A percentile compares a stretch with the other conserved stretches of the same genome.
These are phyloP conservation scores for Chalciporus sp. DNA, from an alignment of 1,284 basidiomycete species.

Conservation along the genomic window DNA sequence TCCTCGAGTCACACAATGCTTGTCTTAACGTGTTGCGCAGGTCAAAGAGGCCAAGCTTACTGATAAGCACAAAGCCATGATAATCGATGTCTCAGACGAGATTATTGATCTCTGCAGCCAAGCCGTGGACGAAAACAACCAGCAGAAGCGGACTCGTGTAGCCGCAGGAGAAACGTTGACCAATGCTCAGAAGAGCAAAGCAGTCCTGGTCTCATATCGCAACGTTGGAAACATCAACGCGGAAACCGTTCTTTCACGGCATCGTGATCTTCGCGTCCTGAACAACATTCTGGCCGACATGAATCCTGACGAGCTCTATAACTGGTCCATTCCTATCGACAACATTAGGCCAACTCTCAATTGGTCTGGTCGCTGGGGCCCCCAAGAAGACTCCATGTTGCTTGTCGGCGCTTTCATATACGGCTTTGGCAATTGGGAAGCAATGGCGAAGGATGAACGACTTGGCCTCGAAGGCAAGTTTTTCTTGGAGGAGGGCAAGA, in stretches of 20 bases:
- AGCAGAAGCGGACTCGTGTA: slow-evolving; percentile 73
- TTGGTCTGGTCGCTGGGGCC: slow-evolving; percentile 96
- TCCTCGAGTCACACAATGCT: slow-evolving; percentile 7
- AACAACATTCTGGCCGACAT: slow-evolving; percentile 79
- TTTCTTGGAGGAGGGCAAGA: slow-evolving; percentile 97
- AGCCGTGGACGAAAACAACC: slow-evolving; percentile 85
- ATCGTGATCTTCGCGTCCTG: slow-evolving; percentile 89
- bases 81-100: slow-evolving; percentile 91
- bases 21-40: slow-evolving; percentile 41
- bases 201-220: slow-evolving; percentile 89
- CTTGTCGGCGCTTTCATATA: slow-evolving; percentile 92
- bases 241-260: slow-evolving; percentile 91
- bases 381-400: slow-evolving; percentile 91
- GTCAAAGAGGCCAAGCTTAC: slow-evolving; percentile 91
- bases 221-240: slow-evolving; percentile 96
- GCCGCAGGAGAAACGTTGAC: slow-evolving; percentile 85
- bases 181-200: slow-evolving; percentile 91
- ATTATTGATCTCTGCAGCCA: slow-evolving; percentile 86
- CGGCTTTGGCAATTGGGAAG: slow-evolving; percentile 98
- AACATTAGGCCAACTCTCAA: slow-evolving; percentile 92
- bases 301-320: slow-evolving; percentile 63
- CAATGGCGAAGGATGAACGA: slow-evolving; percentile 86
- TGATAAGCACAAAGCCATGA: slow-evolving; percentile 93
- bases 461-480: slow-evolving; percentile 91
- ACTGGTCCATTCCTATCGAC: slow-evolving; percentile 89